phyloP scores from a whole-genome alignment of 345 rosid genomes.

The Corchorus olitorius region DNA sequence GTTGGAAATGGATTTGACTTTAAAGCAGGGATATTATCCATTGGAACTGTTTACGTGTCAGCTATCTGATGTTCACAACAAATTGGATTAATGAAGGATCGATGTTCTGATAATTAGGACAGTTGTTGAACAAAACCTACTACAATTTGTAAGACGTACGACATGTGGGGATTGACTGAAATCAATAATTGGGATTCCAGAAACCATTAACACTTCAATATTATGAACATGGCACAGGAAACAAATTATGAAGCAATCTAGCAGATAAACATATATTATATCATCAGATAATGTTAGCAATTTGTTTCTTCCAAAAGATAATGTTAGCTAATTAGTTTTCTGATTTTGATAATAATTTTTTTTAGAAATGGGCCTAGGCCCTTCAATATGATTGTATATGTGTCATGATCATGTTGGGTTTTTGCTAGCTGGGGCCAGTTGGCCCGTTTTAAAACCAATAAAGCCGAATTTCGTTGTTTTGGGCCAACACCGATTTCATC shows the following conservation, averaged over 20 bases:
- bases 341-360: background rate
- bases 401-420: too few species aligned
- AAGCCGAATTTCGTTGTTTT: too few species aligned
- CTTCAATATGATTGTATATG: too few species aligned
- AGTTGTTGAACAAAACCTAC: background rate
- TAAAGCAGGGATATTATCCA: background rate
- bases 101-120: background rate
- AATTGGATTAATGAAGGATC: background rate
- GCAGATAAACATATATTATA: background rate
- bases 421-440: too few species aligned
- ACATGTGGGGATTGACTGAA: background rate
- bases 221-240: background rate
- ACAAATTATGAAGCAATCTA: background rate
- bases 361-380: background rate
- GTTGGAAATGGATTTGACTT: constrained; percentile 19
- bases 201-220: background rate
- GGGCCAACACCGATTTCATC: too few species aligned
- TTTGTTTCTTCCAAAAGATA: too few species aligned
- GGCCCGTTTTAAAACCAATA: too few species aligned
- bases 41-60: constrained; percentile 4
- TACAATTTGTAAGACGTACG: background rate
- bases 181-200: background rate
- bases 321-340: background rate
- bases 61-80: background rate
- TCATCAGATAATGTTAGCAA: background rate